Percentiles rank a stretch among this genome's conserved stretches.
phyloP scores from a whole-genome alignment of 179 eudicot species.

The Silene noctiflora region DNA sequence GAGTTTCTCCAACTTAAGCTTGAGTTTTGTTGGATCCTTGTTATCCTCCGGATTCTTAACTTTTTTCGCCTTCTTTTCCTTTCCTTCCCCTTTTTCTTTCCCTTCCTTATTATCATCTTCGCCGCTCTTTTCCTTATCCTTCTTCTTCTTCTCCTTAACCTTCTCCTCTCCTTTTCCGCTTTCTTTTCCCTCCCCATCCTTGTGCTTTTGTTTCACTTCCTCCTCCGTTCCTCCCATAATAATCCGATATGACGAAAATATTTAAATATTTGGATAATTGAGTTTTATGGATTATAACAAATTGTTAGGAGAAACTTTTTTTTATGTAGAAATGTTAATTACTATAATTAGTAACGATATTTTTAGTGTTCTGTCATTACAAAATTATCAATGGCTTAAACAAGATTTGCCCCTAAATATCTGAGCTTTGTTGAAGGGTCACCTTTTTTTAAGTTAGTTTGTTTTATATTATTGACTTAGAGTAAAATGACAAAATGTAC shows the following conservation, averaged over 20 bases:
- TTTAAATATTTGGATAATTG: neutral
- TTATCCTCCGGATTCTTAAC: conserved; percentile 61
- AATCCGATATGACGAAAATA: neutral
- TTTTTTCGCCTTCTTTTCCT: conserved; percentile 40
- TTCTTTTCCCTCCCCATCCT: conserved; percentile 21
- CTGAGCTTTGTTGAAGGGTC: neutral
- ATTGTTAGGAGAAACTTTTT: neutral
- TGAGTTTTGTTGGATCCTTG: conserved; percentile 50
- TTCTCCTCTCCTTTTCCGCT: conserved; percentile 32
- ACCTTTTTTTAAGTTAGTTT: no score
- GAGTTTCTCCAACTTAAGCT: conserved; percentile 48
- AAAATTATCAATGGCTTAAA: conserved; percentile 21
- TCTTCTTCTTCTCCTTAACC: conserved; percentile 23
- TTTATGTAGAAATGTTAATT: conserved; percentile 10
- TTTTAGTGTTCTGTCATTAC: conserved; percentile 9
- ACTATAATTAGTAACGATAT: conserved; percentile 20
- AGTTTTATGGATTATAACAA: neutral
- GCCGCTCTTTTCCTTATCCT: conserved; percentile 26
- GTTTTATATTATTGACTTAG: no score
- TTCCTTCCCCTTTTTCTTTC: conserved; percentile 24
- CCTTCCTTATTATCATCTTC: conserved; percentile 30
- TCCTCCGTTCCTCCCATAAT: conserved; percentile 54
- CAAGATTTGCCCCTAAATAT: neutral
- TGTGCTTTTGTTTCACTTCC: conserved; percentile 23
- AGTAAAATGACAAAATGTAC: no score